Evolutionary conservation across 148 eudicot genomes (phyloP), one percentile per base, ranked within the genome.

Genomic region (Rhododendron henanense): DNA sequence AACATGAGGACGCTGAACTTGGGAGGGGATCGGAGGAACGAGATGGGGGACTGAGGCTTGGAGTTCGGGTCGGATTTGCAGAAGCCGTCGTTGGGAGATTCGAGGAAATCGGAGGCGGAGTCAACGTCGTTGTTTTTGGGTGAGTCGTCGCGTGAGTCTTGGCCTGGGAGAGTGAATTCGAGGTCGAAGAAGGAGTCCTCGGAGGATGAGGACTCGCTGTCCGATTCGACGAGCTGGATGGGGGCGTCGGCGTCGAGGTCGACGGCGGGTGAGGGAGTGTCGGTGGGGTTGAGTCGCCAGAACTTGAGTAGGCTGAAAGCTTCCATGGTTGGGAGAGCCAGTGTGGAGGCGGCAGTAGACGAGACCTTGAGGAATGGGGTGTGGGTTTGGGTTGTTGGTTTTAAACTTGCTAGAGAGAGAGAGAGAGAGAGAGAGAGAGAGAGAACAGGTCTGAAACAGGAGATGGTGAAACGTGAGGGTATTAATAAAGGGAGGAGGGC

Each of bases 231-330:
- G 31, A n/a, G 13, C 28, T 63, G 31, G 23, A n/a, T 23, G 71
- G 28, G 71, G 3, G 31, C 33, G 71, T 23, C 31, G 41, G 7
- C 19, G 19, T 2, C 19, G 76, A 13, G 4, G 8, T 31, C 39
- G 76, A 10, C 73, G 73, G 31, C 31, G 31, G 33, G 14, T 1
- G 35, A 65, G 73, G 73, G 73, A 25, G n/a, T 6, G 76, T 71
- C 76, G 8, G 19, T 4, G 76, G 76, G 39, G 76, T 31, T 71
- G 19, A 33, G 7, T 85, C 91, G 90, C 98, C 98, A 92, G 92
- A 94, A 93, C 81, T 94, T 94, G 74, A 94, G 91, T 2, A 93
- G 19, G 47, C 91, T 87, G 16, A 93, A 78, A 6, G 90, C 82
- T 78, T 92, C 93, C 96, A 94, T 95, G 80, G 84, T 79, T 10